Conservation (phyloP, 176 grass and related monocot genomes). For the Phoenix roebelenii region DNA sequence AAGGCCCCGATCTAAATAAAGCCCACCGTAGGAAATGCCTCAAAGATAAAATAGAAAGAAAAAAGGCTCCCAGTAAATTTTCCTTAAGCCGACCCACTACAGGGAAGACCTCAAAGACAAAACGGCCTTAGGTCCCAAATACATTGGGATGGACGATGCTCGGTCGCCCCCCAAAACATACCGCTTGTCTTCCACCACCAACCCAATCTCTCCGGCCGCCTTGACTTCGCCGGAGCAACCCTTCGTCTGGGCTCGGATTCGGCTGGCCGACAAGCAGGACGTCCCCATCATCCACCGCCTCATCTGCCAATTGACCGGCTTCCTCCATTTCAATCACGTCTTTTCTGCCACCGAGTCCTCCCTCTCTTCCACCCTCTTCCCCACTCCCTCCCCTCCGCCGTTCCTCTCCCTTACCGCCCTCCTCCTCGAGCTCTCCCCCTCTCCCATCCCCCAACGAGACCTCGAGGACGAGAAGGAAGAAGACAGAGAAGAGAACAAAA, state of each 20-base stretch:
- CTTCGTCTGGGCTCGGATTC: slow-evolving; percentile 65
- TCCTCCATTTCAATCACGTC: slow-evolving; percentile 78
- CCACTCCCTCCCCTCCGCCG: slow-evolving; percentile 27
- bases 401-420: slow-evolving; percentile 62
- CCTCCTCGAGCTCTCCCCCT: slow-evolving; percentile 44
- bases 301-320: slow-evolving; percentile 83
- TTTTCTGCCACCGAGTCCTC: slow-evolving; percentile 58
- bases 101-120: no score
- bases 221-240: not conserved
- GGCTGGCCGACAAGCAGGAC: slow-evolving; percentile 46
- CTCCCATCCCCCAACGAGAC: slow-evolving; percentile 4
- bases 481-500: not conserved
- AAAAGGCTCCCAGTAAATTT: no score
- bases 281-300: slow-evolving; percentile 74
- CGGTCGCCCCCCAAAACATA: not conserved
- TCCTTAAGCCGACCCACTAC: no score
- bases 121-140: no score
- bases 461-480: not conserved
- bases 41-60: no score
- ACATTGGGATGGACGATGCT: no score
- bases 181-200: slow-evolving; percentile 31
- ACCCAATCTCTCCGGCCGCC: slow-evolving; percentile 22
- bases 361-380: slow-evolving; percentile 46
- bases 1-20: no score
- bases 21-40: no score